A percentile compares a stretch with the other conserved stretches of the same genome.
phyloP scores from a whole-genome alignment of 306 rosid species.

The Bauhinia variegata region DNA sequence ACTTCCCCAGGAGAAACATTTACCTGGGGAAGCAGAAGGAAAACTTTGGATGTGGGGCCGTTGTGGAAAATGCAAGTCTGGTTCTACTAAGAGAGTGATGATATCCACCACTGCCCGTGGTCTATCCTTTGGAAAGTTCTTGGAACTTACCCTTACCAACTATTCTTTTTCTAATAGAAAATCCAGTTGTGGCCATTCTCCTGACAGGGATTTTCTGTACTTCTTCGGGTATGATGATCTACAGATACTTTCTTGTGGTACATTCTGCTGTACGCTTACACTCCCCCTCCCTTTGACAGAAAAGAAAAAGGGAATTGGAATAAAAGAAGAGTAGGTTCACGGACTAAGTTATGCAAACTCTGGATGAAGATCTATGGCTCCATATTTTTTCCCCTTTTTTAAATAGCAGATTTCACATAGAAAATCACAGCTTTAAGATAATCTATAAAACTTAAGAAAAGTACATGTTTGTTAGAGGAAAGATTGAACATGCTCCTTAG shows the following conservation, averaged over 20 bases:
- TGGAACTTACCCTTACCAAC: conserved; percentile 82
- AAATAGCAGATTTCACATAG: not conserved
- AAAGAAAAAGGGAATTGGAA: no score
- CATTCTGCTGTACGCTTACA: conserved; percentile 13
- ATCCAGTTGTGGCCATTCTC: conserved; percentile 78
- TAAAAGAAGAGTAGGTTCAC: no score
- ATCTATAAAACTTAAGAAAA: no score
- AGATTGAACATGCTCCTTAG: not conserved
- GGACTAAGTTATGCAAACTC: no score
- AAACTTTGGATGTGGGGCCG: conserved; percentile 99
- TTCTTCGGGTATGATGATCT: conserved; percentile 82
- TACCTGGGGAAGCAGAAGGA: conserved; percentile 79
- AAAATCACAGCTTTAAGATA: not conserved
- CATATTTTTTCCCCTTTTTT: conserved; percentile 1
- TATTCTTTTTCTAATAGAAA: conserved; percentile 52
- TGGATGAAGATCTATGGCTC: not conserved
- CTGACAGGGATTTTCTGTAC: conserved; percentile 79
- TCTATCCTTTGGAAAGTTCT: conserved; percentile 88
- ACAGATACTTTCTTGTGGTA: conserved; percentile 9
- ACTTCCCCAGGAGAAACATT: conserved; percentile 44
- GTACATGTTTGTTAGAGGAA: not conserved
- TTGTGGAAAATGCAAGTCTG: conserved; percentile 76
- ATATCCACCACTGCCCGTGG: conserved; percentile 78
- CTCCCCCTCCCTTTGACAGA: no score
- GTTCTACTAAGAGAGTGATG: conserved; percentile 76